Evolutionary conservation across 2,329 filamentous ascomycete genomes (phyloP), one percentile per base, ranked within the genome.

Genomic region (Trichoderma sp.): DNA sequence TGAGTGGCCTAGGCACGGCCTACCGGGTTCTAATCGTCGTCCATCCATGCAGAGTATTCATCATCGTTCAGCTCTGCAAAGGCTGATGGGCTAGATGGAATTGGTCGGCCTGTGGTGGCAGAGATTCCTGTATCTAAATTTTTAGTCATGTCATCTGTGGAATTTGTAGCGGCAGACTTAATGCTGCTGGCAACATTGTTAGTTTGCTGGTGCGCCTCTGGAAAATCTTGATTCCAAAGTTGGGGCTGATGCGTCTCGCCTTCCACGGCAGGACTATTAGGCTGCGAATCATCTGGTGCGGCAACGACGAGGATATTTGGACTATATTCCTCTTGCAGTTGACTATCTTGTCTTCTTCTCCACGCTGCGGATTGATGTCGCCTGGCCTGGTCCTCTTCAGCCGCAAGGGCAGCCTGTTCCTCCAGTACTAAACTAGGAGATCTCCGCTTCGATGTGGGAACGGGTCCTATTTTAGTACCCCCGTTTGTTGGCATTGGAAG

Each of bases 401-500:
- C 68, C 56, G 74, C 75, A 1, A 67, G 43, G 10, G 73, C 66
- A 35, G 60, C 58, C 31, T 71, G 73, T 5, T 73, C 73, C 3
- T 73, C 74, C 10, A 10, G 72, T 63, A 6, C 70, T 55, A 27
- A 84, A 79, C 24, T 84, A 78, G 47, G 86, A 35, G 88, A 85
- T 74, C 91, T 93, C n/a, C 91, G 84, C 76, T 88, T 90, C 3
- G 89, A 87, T 1, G 89, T 83, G 33, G 83, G 83, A 70, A 84
- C 86, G 19, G 86, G 82, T 59, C 85, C 86, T 56, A 86, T 85
- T 75, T 87, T 88, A 7, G 87, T 85, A 69, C 83, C 86, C 66
- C 84, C 87, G 43, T 89, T 87, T 0, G 90, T 91, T 53, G 84
- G 87, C 2, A 79, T 76, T 5, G 94, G 93, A 1, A 97, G 84